Conservation (phyloP, 768 basidiomycete species). For the Hortiboletus campestris region DNA sequence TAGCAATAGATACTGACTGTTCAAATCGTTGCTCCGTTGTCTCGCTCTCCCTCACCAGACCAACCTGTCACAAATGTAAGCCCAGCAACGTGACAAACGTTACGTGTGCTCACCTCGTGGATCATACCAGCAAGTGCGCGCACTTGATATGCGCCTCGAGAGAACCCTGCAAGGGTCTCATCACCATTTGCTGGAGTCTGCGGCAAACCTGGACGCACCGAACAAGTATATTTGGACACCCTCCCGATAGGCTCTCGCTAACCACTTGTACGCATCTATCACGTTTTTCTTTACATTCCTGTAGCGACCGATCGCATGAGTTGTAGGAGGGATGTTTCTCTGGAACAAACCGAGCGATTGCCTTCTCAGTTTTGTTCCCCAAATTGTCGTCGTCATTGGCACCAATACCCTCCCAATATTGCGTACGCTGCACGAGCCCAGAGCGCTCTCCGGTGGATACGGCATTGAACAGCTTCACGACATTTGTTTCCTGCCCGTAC, state of each 20-base stretch:
- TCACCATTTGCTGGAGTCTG: too few species aligned
- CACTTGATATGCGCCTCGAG: too few species aligned
- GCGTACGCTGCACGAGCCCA: conserved; percentile 19
- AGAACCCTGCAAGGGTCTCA: too few species aligned
- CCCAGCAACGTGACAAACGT: neutral
- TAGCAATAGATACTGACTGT: neutral
- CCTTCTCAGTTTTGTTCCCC: neutral
- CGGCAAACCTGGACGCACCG: too few species aligned
- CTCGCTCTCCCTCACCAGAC: neutral
- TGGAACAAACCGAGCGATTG: conserved; percentile 2
- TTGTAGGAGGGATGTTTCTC: neutral
- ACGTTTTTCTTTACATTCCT: conserved; percentile 11
- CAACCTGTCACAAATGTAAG: too few species aligned
- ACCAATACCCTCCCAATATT: conserved; percentile 34
- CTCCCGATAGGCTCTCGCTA: neutral
- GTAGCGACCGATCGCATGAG: too few species aligned
- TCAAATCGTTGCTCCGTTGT: neutral
- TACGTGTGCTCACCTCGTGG: too few species aligned
- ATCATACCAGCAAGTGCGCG: too few species aligned
- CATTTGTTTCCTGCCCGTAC: conserved; percentile 30
- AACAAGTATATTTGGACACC: conserved; percentile 11
- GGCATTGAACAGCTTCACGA: conserved; percentile 30
- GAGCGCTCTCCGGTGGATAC: conserved; percentile 4
- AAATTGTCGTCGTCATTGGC: conserved; percentile 5
- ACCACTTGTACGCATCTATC: conserved; percentile 4